Evolutionary conservation across 106 monocot species (phyloP).

Genomic region (Gastrodia elata): DNA sequence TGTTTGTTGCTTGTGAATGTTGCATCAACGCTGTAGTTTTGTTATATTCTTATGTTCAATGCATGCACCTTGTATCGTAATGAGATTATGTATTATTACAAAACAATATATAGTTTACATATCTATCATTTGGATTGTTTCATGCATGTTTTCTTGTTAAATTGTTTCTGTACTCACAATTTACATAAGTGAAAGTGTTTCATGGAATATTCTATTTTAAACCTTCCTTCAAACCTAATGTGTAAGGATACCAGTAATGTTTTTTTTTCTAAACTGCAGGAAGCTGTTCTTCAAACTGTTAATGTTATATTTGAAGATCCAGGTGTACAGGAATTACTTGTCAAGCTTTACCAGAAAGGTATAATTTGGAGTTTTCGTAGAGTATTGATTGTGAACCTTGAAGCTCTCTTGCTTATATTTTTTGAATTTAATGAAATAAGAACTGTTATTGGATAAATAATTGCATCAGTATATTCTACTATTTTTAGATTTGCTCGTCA

Average conservation of each 20-base stretch:
- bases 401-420: not conserved
- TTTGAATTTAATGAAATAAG: not conserved
- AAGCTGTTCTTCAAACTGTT: slow-evolving; percentile 82
- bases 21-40: not conserved
- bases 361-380: not conserved
- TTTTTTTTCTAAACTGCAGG: slow-evolving; percentile 32
- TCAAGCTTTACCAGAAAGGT: slow-evolving; percentile 95
- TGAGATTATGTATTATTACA: not conserved
- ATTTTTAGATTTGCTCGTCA: too few relatives aligned
- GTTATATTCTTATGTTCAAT: not conserved
- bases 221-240: not conserved
- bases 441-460: slow-evolving; percentile 1
- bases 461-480: not conserved
- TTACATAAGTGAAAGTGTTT: not conserved
- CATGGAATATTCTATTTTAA: not conserved
- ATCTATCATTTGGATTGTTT: not conserved
- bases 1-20: not conserved
- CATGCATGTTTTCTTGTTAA: not conserved
- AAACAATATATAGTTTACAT: not conserved
- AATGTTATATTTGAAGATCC: slow-evolving; percentile 98
- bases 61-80: not conserved
- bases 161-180: not conserved
- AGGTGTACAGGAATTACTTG: slow-evolving; percentile 89
- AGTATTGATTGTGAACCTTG: not conserved
- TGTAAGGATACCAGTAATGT: not conserved